These are phyloP conservation scores for Mycena rosella DNA, from an alignment of 768 basidiomycete species.

Conservation along the genomic window DNA sequence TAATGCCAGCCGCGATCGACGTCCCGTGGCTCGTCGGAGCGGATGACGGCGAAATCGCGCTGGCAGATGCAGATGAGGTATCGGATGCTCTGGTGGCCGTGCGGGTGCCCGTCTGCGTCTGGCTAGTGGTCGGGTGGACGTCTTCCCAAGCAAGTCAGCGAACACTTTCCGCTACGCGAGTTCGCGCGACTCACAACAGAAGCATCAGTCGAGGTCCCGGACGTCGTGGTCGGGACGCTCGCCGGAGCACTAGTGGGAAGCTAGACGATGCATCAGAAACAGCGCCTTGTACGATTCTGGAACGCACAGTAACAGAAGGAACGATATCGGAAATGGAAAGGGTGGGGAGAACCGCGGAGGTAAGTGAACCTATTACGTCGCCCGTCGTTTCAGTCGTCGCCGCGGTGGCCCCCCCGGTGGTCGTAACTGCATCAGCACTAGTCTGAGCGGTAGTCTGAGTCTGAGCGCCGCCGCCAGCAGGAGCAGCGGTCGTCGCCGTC, in stretches of 20 bases:
- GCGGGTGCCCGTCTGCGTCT: neutral
- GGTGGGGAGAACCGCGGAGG: constrained; percentile 4
- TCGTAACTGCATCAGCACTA: neutral
- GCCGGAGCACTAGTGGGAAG: neutral
- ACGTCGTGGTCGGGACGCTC: neutral
- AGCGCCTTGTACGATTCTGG: neutral
- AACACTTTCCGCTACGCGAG: neutral
- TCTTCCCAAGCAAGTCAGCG: too few species aligned
- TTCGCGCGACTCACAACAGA: constrained; percentile 1
- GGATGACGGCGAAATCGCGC: constrained; percentile 4
- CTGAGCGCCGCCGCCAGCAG: too few species aligned
- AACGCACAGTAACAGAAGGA: neutral
- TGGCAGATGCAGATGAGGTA: neutral
- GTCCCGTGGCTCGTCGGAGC: neutral
- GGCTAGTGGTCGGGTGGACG: too few species aligned
- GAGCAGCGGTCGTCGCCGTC: too few species aligned
- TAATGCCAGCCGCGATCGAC: constrained; percentile 13
- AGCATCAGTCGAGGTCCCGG: too few species aligned
- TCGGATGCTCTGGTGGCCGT: neutral
- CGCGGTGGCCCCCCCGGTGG: neutral
- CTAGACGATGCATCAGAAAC: neutral
- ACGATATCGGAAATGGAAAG: neutral
- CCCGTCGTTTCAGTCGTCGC: neutral
- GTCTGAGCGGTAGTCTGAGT: neutral
- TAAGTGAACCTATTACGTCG: neutral